Base-by-base conservation (phyloP, 73 alveolate genomes). In the Paramecium primaurelia region DNA sequence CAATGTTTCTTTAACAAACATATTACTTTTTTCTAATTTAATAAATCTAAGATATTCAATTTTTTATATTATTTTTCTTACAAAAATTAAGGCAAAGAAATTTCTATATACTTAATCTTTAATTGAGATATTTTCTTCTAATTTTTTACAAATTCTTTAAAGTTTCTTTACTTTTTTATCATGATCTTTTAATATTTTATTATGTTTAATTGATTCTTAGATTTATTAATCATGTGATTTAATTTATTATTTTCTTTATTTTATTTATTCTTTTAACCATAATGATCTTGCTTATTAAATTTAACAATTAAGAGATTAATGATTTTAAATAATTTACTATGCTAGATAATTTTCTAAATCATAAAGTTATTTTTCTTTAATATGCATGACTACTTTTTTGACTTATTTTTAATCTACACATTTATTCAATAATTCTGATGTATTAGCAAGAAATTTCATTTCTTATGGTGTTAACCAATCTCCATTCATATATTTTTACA, bases 391-490 rank as follows among this genome's bases (percentile, higher is more conserved):
- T 3, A 60, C 92, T 40, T 54, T 89, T 18, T 89, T 42, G 42
- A 89, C 75, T 37, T 42, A 47, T 6, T 89, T 71, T 22, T 89
- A 45, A 89, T 89, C 94, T 20, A 89, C 94, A 47, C 94, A 89
- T 34, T 58, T 45, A 71, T 89, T 89, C 16, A 89, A 32, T 45
- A 89, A 28, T 73, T 89, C 94, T 34, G 88, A 58, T 3, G 94
- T 89, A 71, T 89, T 89, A 6, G 94, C 94, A 12, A 89, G 68
- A 71, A 89, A 89, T 71, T 71, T 89, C 88, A 89, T 71, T 40
- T 89, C 94, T 47, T 89, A 77, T 6, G 77, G 92, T 18, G 92
- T 71, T 7, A 89, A 36, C 94, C 92, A 89, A 49, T 89, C 94
- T 3, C 94, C 94, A 71, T 64, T 30, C 58, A 40, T 42, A 71